phyloP scores from a whole-genome alignment of 495 filamentous ascomycete species.

The Xylaria castorea region DNA sequence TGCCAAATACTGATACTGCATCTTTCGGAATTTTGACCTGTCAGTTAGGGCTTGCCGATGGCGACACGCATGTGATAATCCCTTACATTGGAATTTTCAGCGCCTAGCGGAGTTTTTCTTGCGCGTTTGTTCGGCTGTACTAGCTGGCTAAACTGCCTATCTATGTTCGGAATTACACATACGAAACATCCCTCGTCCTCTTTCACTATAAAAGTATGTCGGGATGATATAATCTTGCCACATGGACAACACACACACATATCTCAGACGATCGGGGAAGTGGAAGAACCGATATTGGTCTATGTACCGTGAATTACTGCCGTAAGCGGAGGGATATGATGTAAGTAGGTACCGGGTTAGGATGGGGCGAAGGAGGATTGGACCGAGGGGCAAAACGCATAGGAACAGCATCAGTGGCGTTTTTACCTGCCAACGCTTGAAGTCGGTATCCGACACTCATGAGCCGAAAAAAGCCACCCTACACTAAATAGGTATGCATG shows the following conservation, averaged over 20 bases:
- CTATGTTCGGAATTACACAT: neutral
- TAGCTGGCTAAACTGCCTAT: neutral
- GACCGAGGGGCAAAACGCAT: neutral
- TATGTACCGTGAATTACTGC: neutral
- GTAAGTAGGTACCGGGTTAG: neutral
- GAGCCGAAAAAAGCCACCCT: constrained; percentile 1
- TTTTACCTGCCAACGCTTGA: neutral
- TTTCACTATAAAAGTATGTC: neutral
- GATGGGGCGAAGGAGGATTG: neutral
- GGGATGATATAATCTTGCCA: constrained; percentile 14
- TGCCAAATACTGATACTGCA: neutral
- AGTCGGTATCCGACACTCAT: constrained; percentile 8
- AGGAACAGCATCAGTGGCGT: constrained; percentile 4
- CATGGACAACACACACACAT: neutral
- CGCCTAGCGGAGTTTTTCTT: neutral
- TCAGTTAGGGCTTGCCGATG: neutral
- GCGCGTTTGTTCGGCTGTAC: neutral
- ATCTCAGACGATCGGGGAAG: neutral
- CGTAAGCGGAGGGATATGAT: neutral
- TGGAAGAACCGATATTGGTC: neutral
- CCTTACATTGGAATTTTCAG: neutral
- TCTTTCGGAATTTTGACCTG: constrained; percentile 10
- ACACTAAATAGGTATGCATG: neutral
- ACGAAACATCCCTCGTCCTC: constrained; percentile 1
- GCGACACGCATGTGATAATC: constrained; percentile 4